Conservation (phyloP, 108 stramenopile genomes). For the Skeletonema potamos region DNA sequence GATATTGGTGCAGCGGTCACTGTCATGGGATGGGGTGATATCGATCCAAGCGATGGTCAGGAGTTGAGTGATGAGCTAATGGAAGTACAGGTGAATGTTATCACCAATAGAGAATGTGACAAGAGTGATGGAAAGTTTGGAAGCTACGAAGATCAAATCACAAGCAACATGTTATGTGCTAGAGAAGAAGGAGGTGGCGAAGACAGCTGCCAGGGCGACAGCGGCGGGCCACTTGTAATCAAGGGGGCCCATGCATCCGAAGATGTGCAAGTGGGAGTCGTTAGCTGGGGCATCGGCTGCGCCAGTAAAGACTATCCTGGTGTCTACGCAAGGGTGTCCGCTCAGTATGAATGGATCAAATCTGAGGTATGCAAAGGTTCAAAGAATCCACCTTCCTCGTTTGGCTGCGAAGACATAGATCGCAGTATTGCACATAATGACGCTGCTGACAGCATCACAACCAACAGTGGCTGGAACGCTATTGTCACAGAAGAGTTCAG, state of each 20-base stretch:
- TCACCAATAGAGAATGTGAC: conserved; percentile 31
- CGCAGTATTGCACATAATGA: neutral
- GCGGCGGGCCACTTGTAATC: conserved; percentile 10
- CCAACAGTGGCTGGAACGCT: neutral
- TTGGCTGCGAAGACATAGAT: neutral
- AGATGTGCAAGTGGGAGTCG: conserved; percentile 54
- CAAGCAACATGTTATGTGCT: conserved; percentile 42
- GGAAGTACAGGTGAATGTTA: conserved; percentile 39
- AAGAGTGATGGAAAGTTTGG: conserved; percentile 1
- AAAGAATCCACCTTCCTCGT: neutral
- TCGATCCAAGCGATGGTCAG: neutral
- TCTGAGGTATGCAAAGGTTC: conserved; percentile 15
- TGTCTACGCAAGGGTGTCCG: conserved; percentile 43
- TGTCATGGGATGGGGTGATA: conserved; percentile 46
- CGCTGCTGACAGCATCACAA: neutral
- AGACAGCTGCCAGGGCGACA: conserved; percentile 34
- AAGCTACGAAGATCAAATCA: conserved; percentile 24
- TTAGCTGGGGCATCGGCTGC: conserved; percentile 61
- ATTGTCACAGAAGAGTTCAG: neutral
- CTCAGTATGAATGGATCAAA: conserved; percentile 43
- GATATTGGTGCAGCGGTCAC: conserved; percentile 3
- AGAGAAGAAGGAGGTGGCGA: conserved; percentile 17
- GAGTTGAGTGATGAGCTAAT: conserved; percentile 11
- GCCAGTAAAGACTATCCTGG: conserved; percentile 47
- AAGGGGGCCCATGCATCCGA: neutral